Evolutionary conservation across 176 grass and related monocot species (phyloP).

Genomic region (Paspalum notatum): DNA sequence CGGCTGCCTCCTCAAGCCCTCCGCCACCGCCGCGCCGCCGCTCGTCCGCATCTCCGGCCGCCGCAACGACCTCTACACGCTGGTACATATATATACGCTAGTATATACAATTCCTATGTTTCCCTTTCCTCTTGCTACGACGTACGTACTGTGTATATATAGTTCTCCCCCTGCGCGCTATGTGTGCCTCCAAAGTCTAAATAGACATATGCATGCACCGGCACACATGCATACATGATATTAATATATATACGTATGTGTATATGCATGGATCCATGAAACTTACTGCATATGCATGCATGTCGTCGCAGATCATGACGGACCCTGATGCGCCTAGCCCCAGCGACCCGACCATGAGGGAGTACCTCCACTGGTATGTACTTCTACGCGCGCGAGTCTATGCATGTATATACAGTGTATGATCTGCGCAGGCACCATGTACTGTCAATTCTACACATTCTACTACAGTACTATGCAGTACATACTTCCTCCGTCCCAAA

Average conservation of each 20-base stretch:
- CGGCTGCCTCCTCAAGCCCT: conserved; percentile 77
- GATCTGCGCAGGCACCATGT: background rate
- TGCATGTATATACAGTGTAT: background rate
- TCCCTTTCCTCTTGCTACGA: too few relatives aligned
- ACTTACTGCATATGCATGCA: background rate
- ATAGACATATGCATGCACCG: too few relatives aligned
- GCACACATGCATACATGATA: background rate
- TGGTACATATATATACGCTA: conserved; percentile 26
- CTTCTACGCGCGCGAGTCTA: background rate
- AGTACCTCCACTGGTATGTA: conserved; percentile 70
- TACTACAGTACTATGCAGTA: too few relatives aligned
- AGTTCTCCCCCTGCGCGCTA: background rate
- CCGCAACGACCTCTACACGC: conserved; percentile 64
- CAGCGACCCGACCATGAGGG: conserved; percentile 76
- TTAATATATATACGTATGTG: background rate
- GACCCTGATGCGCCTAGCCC: conserved; percentile 91
- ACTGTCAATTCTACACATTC: too few relatives aligned
- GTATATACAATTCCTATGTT: too few relatives aligned
- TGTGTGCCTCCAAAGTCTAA: background rate
- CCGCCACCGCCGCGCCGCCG: conserved; percentile 52
- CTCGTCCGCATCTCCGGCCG: conserved; percentile 63
- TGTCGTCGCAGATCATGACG: conserved; percentile 63
- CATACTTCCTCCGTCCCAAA: too few relatives aligned
- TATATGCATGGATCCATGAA: background rate
- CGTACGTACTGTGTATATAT: too few relatives aligned